Evolutionary conservation across 2,329 filamentous ascomycete species (phyloP).

Genomic region (Colletotrichum chrysophilum): DNA sequence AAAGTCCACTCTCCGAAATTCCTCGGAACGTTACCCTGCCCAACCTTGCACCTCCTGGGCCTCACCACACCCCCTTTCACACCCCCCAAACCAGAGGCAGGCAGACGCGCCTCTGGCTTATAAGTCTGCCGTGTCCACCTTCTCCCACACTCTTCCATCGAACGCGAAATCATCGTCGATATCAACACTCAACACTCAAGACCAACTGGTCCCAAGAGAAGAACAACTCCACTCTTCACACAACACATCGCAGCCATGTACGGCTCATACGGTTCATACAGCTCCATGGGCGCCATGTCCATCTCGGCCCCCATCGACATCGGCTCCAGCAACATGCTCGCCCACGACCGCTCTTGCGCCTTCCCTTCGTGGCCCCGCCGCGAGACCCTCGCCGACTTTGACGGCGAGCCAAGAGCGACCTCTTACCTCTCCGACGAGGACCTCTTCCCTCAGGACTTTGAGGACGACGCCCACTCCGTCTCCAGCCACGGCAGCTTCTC

Average conservation of each 20-base stretch:
- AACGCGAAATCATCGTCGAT: constrained; percentile 10
- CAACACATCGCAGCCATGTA: constrained; percentile 44
- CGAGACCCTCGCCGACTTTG: constrained; percentile 51
- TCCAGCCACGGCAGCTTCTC: constrained; percentile 49
- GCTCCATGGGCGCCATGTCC: constrained; percentile 47
- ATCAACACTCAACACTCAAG: not conserved
- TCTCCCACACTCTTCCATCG: not conserved
- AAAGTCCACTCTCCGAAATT: constrained; percentile 17
- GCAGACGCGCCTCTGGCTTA: constrained; percentile 19
- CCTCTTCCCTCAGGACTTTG: constrained; percentile 58
- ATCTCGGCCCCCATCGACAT: constrained; percentile 52
- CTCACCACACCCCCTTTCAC: not conserved
- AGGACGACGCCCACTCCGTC: constrained; percentile 55
- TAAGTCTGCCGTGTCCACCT: constrained; percentile 21
- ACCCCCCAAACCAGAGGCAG: constrained; percentile 10
- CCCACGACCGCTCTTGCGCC: constrained; percentile 53
- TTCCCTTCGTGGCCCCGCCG: constrained; percentile 66
- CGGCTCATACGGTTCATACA: constrained; percentile 56
- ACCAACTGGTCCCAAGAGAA: not conserved
- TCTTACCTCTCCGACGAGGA: constrained; percentile 70
- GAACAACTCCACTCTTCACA: constrained; percentile 30
- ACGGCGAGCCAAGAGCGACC: constrained; percentile 48
- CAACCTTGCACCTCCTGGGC: constrained; percentile 4
- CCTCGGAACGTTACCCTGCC: constrained; percentile 18
- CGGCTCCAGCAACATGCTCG: constrained; percentile 42